Base-by-base conservation (phyloP, 495 filamentous ascomycete genomes). In the Glarea lozoyensis region DNA sequence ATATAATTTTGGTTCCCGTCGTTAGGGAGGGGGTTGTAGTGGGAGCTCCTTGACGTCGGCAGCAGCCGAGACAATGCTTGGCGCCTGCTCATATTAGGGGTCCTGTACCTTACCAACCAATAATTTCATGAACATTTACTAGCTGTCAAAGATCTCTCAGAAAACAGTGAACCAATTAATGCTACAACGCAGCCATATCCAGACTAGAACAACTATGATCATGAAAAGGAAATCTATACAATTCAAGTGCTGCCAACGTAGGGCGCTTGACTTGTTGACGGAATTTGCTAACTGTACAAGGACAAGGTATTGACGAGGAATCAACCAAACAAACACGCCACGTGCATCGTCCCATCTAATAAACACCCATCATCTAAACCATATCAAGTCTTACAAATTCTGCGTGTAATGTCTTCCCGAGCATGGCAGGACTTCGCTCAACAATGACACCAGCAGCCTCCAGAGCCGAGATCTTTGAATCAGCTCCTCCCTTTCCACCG, bases 301-400 rank as follows among this genome's bases (percentile, higher is more conserved):
- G 48, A 53, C 10, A 36, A 47, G 48, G 47, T 51, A 48, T 51
- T 49, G 49, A 42, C 30, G 36, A 45, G 38, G 44, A 40, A 43
- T 32, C 30, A 42, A 47, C 27, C 22, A 48, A 40, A 48, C 49
- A 42, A 54, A 52, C 53, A 41, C 39, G 47, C 45, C 42, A 47
- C 42, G 43, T 40, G 35, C 34, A 49, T 39, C 25, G 21, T 19
- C 37, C 42, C 45, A 25, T 53, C 48, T 49, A 53, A 48, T 46
- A 36, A 30, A 44, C 36, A 50, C 27, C 32, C 31, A 27, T 23
- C 31, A 12, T 46, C 75, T 82, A 99, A 65, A 99, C 78, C 60
- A 99, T 70, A 68, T 99, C 92, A 57, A 85, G 75, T 72, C 93
- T 85, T 57, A 97, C 85, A 62, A 99, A 99, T 69, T 97, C 86